phyloP scores from a whole-genome alignment of 306 rosid species.

The Dalbergia oliveri region DNA sequence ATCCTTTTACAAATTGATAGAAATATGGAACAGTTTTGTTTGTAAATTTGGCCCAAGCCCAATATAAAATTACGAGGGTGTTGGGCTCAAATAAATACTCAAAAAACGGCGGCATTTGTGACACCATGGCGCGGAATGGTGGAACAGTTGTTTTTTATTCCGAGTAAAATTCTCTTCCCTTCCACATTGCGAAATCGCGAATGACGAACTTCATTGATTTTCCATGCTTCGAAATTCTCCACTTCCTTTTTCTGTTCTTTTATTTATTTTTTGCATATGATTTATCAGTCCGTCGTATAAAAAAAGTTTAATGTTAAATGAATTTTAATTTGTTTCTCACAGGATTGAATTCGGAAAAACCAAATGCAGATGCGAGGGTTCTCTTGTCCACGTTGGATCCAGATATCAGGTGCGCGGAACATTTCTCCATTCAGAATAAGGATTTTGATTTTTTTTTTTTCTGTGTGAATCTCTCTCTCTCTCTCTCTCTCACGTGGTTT shows the following conservation, averaged over 20 bases:
- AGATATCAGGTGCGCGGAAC: not conserved
- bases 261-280: no score
- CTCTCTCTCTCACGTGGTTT: not conserved
- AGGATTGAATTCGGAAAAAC: not conserved
- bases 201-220: not conserved
- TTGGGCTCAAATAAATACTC: not conserved
- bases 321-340: not conserved
- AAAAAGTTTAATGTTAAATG: not conserved
- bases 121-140: not conserved
- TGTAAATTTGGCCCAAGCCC: not conserved
- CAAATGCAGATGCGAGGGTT: not conserved
- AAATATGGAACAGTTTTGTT: no score
- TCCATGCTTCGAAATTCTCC: not conserved
- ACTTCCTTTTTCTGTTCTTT: no score
- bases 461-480: slow-evolving; percentile 19
- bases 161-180: not conserved
- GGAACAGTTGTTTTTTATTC: not conserved
- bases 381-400: slow-evolving; percentile 8
- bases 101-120: not conserved
- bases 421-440: not conserved
- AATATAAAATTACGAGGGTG: not conserved
- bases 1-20: no score
- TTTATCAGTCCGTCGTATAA: no score
- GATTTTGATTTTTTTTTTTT: not conserved
- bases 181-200: not conserved